Evolutionary conservation across 2,329 filamentous ascomycete species (phyloP).

Genomic region (Botrytis elliptica): DNA sequence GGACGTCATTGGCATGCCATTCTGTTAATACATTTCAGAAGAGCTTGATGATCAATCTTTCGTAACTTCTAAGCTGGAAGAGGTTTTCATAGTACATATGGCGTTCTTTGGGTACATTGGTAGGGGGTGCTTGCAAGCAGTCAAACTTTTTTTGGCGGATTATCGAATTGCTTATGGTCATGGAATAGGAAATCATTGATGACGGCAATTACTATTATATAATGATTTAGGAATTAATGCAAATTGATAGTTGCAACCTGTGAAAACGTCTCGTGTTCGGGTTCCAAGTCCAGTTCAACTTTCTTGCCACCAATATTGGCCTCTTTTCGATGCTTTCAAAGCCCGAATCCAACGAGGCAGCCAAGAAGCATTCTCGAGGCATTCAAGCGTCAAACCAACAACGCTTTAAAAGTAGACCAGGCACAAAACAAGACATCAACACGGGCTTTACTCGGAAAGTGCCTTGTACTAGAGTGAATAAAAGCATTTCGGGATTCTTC

Average conservation of each 20-base stretch:
- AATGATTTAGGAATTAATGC: constrained; percentile 26
- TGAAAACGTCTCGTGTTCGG: not conserved
- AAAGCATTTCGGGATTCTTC: not conserved
- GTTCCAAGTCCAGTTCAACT: not conserved
- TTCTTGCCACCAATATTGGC: not conserved
- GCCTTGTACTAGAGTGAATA: not conserved
- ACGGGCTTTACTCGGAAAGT: constrained; percentile 18
- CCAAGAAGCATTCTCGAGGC: not conserved
- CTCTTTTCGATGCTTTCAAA: not conserved
- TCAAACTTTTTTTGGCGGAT: not conserved
- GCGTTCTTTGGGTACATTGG: constrained; percentile 21
- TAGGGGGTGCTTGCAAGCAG: constrained; percentile 9
- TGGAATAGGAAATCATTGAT: constrained; percentile 16
- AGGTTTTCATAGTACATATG: constrained; percentile 12
- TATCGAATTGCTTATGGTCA: constrained; percentile 6
- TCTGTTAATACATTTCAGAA: not conserved
- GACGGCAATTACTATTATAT: constrained; percentile 18
- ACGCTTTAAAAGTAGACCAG: not conserved
- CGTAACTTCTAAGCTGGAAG: not conserved
- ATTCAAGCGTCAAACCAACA: not conserved
- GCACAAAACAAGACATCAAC: constrained; percentile 1
- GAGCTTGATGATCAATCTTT: not conserved
- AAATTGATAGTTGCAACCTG: not conserved
- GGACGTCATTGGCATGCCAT: not conserved
- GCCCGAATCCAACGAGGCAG: not conserved